A percentile compares a stretch with the other conserved stretches of the same genome.
These are phyloP conservation scores for Lasiodiplodia sp. DNA, from an alignment of 2,329 filamentous ascomycete genomes.

Conservation along the genomic window DNA sequence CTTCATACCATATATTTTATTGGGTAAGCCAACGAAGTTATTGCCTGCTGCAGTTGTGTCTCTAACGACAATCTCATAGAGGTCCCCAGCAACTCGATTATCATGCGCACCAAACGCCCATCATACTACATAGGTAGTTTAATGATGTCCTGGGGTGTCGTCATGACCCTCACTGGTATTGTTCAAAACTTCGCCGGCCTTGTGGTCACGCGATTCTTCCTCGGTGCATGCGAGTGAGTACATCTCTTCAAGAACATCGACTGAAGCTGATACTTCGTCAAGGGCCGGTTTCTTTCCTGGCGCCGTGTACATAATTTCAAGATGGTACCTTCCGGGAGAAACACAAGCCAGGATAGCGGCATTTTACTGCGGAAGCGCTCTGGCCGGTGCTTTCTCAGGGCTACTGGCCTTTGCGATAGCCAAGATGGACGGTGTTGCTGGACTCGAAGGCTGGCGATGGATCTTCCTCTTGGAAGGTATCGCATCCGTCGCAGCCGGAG, in stretches of 20 bases:
- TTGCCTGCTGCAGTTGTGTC: too few species aligned
- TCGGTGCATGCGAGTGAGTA: slow-evolving; percentile 41
- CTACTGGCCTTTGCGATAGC: slow-evolving; percentile 32
- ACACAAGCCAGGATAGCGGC: too few species aligned
- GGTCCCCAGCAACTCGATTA: slow-evolving; percentile 64
- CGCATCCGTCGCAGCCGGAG: too few species aligned
- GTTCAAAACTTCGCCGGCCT: slow-evolving; percentile 53
- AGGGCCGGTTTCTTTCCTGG: slow-evolving; percentile 1
- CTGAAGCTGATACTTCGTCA: not conserved
- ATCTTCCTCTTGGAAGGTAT: slow-evolving; percentile 11
- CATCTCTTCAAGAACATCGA: slow-evolving; percentile 3
- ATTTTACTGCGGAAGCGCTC: slow-evolving; percentile 44
- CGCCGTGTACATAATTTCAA: slow-evolving; percentile 34
- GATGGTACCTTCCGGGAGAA: slow-evolving; percentile 64
- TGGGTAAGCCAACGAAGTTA: too few species aligned
- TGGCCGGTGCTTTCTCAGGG: slow-evolving; percentile 58
- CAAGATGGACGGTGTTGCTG: slow-evolving; percentile 48
- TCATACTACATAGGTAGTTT: slow-evolving; percentile 47
- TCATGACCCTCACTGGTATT: slow-evolving; percentile 55
- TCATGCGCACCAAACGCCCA: slow-evolving; percentile 62
- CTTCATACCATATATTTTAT: slow-evolving; percentile 29
- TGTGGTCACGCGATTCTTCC: slow-evolving; percentile 51
- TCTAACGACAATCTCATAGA: slow-evolving; percentile 48
- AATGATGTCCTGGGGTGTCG: slow-evolving; percentile 54
- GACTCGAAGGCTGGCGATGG: slow-evolving; percentile 56